Conservation (phyloP, 2,329 filamentous ascomycete species). For the Ampelomyces quisqualis region DNA sequence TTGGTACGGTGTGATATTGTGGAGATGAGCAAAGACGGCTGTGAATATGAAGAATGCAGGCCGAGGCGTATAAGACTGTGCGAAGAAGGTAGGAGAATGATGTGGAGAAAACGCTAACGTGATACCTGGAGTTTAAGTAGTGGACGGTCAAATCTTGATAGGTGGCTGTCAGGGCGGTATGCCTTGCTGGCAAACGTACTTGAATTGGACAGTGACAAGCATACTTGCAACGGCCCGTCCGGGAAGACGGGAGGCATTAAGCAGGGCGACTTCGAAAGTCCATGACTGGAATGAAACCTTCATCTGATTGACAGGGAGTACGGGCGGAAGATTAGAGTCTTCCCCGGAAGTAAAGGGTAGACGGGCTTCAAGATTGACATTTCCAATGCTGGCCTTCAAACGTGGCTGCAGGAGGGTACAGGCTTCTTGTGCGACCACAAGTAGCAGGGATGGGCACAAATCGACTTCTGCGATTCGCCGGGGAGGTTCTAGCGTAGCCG, state of each 20-base stretch:
- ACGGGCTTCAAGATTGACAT: constrained; percentile 17
- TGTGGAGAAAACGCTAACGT: constrained; percentile 21
- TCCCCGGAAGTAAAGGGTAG: constrained; percentile 13
- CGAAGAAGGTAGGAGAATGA: constrained; percentile 10
- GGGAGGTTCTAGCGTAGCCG: constrained; percentile 18
- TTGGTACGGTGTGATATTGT: not conserved
- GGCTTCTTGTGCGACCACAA: constrained; percentile 19
- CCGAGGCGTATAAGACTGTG: not conserved
- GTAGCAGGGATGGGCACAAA: constrained; percentile 17
- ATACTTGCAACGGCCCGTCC: constrained; percentile 39
- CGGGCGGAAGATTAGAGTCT: constrained; percentile 17
- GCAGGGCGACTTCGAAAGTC: constrained; percentile 24
- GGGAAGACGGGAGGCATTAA: constrained; percentile 37
- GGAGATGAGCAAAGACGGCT: not conserved
- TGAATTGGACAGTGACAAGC: constrained; percentile 27
- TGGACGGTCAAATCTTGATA: constrained; percentile 12
- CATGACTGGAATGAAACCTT: constrained; percentile 29
- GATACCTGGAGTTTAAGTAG: constrained; percentile 33
- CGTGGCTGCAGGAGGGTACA: constrained; percentile 26
- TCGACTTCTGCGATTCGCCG: constrained; percentile 12
- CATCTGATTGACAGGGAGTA: constrained; percentile 22
- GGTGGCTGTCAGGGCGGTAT: constrained; percentile 22
- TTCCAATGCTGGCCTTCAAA: constrained; percentile 27
- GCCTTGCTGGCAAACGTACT: constrained; percentile 29
- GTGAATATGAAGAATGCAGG: not conserved